Conservation (phyloP, 108 stramenopile genomes). For the Craspedostauros australis region DNA sequence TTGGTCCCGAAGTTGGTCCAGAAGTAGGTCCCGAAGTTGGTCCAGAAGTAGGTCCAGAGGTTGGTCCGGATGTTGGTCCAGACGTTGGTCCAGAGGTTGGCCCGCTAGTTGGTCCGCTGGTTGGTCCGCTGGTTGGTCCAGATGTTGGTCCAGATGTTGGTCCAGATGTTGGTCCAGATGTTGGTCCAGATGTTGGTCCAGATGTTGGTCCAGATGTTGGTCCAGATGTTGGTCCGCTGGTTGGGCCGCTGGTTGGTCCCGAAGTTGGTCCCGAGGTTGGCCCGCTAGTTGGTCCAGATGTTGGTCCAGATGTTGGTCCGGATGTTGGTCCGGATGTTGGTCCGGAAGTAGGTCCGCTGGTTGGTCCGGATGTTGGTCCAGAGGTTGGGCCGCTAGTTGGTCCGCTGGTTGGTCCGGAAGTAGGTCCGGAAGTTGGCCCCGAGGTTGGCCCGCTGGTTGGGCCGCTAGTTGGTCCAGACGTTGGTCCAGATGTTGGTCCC, state of each 20-base stretch:
- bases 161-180: not conserved
- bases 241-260: too few species aligned
- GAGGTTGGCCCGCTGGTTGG: not conserved
- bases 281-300: not conserved
- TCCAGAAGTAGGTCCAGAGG: too few species aligned
- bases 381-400: not conserved
- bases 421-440: not conserved
- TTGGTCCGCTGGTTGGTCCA: too few species aligned
- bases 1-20: too few species aligned
- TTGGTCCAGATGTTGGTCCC: slow-evolving; percentile 2
- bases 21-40: too few species aligned
- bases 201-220: slow-evolving; percentile 3
- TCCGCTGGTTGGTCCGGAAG: not conserved
- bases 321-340: too few species aligned
- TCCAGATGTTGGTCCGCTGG: too few species aligned
- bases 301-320: not conserved
- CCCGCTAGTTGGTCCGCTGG: too few species aligned
- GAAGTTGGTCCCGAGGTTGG: too few species aligned
- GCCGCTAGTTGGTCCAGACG: not conserved
- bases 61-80: too few species aligned
- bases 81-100: too few species aligned
- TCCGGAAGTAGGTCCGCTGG: too few species aligned
- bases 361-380: not conserved
- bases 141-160: slow-evolving; percentile 19
- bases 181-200: not conserved